Percentiles rank a stretch among this genome's conserved stretches.
Evolutionary conservation across 306 rosid species (phyloP).

Genomic region (Cucumis hystrix): DNA sequence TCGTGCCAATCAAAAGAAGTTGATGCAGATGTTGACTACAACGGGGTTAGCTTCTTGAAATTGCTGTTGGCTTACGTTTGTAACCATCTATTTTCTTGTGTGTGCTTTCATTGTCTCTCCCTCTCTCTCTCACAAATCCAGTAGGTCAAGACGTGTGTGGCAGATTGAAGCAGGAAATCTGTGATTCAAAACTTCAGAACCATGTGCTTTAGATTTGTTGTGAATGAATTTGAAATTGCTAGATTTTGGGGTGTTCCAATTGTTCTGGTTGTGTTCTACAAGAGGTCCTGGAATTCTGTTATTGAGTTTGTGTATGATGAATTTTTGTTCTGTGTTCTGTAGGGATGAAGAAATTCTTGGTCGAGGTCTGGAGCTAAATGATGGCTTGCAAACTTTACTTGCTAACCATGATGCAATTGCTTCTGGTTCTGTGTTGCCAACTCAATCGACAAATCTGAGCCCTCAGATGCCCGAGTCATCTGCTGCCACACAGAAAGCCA

Average conservation of each 20-base stretch:
- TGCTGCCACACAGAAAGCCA: slow-evolving; percentile 31
- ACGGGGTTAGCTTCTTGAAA: slow-evolving; percentile 58
- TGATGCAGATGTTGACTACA: slow-evolving; percentile 95
- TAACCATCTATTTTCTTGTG: neutral
- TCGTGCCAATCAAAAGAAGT: slow-evolving; percentile 78
- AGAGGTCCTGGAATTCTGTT: neutral
- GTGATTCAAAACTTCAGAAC: neutral
- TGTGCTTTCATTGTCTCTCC: neutral
- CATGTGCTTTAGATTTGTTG: neutral
- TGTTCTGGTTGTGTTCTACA: neutral
- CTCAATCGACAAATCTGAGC: slow-evolving; percentile 33
- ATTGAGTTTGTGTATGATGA: neutral
- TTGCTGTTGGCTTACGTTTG: neutral
- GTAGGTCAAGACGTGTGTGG: neutral
- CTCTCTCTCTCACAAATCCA: neutral
- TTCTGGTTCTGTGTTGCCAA: slow-evolving; percentile 62
- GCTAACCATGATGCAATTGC: slow-evolving; percentile 85
- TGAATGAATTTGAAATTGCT: neutral
- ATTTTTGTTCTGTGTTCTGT: slow-evolving; percentile 11
- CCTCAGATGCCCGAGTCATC: slow-evolving; percentile 22
- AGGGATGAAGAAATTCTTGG: slow-evolving; percentile 96
- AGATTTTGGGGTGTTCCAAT: neutral
- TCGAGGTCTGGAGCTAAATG: slow-evolving; percentile 81
- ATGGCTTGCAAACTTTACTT: slow-evolving; percentile 66
- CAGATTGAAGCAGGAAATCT: neutral